Percentiles rank a stretch among this genome's conserved stretches.
These are phyloP conservation scores for Penicillium pulvis DNA, from an alignment of 495 filamentous ascomycete genomes.

Conservation along the genomic window DNA sequence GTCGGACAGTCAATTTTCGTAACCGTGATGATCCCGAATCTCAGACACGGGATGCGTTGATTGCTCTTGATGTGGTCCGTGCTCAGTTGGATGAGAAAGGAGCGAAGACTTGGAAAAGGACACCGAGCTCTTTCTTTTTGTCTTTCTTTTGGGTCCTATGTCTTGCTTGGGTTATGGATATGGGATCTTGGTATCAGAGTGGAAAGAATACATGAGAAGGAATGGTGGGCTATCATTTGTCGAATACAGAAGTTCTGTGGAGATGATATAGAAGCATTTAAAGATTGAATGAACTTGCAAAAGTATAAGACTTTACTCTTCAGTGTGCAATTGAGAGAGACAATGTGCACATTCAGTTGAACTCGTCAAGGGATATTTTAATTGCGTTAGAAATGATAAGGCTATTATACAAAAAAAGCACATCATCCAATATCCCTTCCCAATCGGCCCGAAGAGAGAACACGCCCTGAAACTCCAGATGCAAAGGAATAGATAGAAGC, in stretches of 20 bases:
- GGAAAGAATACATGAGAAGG: not conserved
- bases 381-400: constrained; percentile 3
- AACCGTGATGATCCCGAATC: not conserved
- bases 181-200: not conserved
- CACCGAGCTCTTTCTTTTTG: not conserved
- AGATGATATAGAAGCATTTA: not conserved
- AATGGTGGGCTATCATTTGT: not conserved
- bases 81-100: not conserved
- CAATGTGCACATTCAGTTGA: not conserved
- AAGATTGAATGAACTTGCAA: not conserved
- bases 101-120: not conserved
- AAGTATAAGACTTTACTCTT: not conserved
- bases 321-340: not conserved
- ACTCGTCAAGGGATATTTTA: constrained; percentile 1
- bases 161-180: not conserved
- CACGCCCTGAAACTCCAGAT: constrained; percentile 5
- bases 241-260: not conserved
- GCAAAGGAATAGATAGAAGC: not conserved
- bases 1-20: not conserved
- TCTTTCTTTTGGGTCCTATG: no score
- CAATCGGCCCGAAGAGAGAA: not conserved
- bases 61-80: not conserved
- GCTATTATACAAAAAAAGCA: constrained; percentile 5
- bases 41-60: not conserved
- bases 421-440: constrained; percentile 1